Conservation (phyloP, 495 filamentous ascomycete genomes). For the Penicillium mononematosum region DNA sequence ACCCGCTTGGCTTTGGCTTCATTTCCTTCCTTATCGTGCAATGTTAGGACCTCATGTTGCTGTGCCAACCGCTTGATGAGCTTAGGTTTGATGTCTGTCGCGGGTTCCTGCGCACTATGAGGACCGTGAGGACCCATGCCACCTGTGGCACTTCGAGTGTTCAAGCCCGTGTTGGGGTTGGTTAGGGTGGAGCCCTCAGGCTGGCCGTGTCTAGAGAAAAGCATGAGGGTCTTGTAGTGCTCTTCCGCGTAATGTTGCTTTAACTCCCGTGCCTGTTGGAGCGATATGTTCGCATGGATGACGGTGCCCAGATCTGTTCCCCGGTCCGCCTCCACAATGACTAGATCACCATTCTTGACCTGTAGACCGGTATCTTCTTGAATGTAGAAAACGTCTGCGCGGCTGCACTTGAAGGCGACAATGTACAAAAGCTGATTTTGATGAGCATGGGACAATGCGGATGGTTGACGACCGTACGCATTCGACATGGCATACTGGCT, state of each 20-base stretch:
- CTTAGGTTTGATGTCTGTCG: slow-evolving; percentile 84
- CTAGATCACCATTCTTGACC: slow-evolving; percentile 85
- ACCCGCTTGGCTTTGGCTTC: slow-evolving; percentile 97
- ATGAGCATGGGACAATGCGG: slow-evolving; percentile 64
- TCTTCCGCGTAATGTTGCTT: slow-evolving; percentile 89
- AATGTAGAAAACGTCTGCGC: slow-evolving; percentile 94
- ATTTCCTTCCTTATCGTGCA: slow-evolving; percentile 93
- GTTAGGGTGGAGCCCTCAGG: slow-evolving; percentile 61
- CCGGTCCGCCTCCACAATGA: slow-evolving; percentile 96
- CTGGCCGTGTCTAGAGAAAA: slow-evolving; percentile 75
- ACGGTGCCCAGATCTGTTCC: slow-evolving; percentile 96
- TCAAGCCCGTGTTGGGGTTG: slow-evolving; percentile 47
- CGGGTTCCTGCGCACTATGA: slow-evolving; percentile 72
- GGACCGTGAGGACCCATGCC: slow-evolving; percentile 70
- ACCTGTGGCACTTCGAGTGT: slow-evolving; percentile 60
- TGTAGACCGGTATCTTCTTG: slow-evolving; percentile 91
- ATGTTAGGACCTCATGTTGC: slow-evolving; percentile 77
- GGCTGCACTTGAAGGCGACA: slow-evolving; percentile 91
- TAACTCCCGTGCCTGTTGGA: slow-evolving; percentile 78
- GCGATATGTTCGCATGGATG: slow-evolving; percentile 75
- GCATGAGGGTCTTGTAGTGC: slow-evolving; percentile 95
- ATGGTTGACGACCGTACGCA: slow-evolving; percentile 54
- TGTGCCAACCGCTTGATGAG: slow-evolving; percentile 94
- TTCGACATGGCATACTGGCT: slow-evolving; percentile 55
- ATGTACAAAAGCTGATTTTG: slow-evolving; percentile 85